Conservation (phyloP, 2,329 filamentous ascomycete genomes). For the Pyrenochaeta sp. region DNA sequence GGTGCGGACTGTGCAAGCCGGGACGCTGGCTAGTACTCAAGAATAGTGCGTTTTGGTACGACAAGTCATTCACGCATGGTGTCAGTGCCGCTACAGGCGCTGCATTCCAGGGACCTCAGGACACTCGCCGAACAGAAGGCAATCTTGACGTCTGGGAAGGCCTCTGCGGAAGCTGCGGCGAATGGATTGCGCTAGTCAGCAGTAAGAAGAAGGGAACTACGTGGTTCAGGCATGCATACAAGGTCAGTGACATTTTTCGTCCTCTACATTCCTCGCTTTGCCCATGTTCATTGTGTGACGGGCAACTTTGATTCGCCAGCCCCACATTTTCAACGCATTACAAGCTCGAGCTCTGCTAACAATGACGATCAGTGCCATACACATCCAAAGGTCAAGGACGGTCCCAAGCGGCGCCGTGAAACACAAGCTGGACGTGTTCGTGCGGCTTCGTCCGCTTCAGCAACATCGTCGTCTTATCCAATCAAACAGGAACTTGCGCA, state of each 20-base stretch:
- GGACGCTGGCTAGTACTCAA: slow-evolving; percentile 87
- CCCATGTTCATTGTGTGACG: slow-evolving; percentile 8
- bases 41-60: slow-evolving; percentile 93
- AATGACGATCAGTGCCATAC: slow-evolving; percentile 48
- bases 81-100: slow-evolving; percentile 83
- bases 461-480: slow-evolving; percentile 45
- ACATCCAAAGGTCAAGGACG: slow-evolving; percentile 55
- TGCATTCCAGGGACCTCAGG: slow-evolving; percentile 78
- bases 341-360: slow-evolving; percentile 33
- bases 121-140: slow-evolving; percentile 78
- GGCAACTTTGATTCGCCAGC: slow-evolving; percentile 7
- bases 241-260: slow-evolving; percentile 62
- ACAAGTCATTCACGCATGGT: slow-evolving; percentile 89
- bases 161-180: slow-evolving; percentile 78
- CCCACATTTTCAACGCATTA: slow-evolving; percentile 5
- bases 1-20: slow-evolving; percentile 89
- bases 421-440: slow-evolving; percentile 48
- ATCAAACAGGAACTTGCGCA: slow-evolving; percentile 39
- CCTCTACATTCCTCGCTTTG: slow-evolving; percentile 13
- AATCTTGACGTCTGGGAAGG: slow-evolving; percentile 86
- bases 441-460: slow-evolving; percentile 45
- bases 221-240: slow-evolving; percentile 90
- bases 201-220: slow-evolving; percentile 93
- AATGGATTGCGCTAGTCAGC: slow-evolving; percentile 83
- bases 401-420: slow-evolving; percentile 53